These are phyloP conservation scores for Cornus suecica DNA, from an alignment of 148 eudicot genomes.

Conservation along the genomic window DNA sequence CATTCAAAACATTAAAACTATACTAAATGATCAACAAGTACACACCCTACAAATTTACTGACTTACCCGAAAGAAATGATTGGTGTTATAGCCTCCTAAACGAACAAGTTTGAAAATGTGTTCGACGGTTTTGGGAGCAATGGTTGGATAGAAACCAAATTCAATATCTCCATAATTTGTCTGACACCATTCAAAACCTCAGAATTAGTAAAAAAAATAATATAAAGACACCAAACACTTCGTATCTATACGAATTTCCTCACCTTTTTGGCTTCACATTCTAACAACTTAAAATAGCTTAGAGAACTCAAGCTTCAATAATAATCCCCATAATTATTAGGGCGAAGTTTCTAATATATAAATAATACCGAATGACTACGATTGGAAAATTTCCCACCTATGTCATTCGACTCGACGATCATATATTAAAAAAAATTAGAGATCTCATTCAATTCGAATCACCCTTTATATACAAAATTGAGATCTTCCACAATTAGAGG, in stretches of 20 bases:
- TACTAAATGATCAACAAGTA: background rate
- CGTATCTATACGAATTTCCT: background rate
- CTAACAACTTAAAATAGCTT: too few relatives aligned
- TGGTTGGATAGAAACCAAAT: conserved; percentile 83
- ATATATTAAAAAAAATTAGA: too few relatives aligned
- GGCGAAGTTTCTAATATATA: background rate
- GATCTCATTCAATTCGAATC: too few relatives aligned
- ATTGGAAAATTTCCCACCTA: too few relatives aligned
- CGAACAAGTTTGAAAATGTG: conserved; percentile 98
- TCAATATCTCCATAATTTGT: conserved; percentile 88
- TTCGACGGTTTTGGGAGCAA: conserved; percentile 89
- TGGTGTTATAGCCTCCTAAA: conserved; percentile 85
- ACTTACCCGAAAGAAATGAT: conserved; percentile 90
- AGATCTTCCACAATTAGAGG: background rate
- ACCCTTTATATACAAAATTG: too few relatives aligned
- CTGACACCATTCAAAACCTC: conserved; percentile 32
- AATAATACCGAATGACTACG: background rate
- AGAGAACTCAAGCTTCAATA: background rate
- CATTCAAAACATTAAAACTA: background rate
- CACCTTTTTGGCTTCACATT: too few relatives aligned
- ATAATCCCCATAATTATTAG: background rate
- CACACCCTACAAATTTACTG: conserved; percentile 4
- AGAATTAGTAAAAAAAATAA: background rate
- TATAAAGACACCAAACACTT: conserved; percentile 3
- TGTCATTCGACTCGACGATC: too few relatives aligned